Conservation (phyloP, 805 yeast genomes). For the Sugiyamaella marilandica region DNA sequence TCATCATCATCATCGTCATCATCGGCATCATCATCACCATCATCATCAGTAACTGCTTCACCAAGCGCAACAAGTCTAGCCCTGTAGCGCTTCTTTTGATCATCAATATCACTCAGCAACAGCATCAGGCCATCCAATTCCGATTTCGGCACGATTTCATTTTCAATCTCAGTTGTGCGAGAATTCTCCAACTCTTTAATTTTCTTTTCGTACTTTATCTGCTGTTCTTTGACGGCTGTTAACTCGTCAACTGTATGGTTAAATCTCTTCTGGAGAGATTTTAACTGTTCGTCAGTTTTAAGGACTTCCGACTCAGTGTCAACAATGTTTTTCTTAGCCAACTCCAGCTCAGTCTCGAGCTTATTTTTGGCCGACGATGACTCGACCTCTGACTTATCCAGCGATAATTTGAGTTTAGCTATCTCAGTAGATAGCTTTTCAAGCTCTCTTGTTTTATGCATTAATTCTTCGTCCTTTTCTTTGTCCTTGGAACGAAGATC, state of each 20-base stretch:
- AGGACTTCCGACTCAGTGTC: not conserved
- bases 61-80: conserved; percentile 47
- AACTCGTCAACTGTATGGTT: not conserved
- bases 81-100: conserved; percentile 56
- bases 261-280: not conserved
- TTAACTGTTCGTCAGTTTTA: not conserved
- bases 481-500: not conserved
- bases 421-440: conserved; percentile 6
- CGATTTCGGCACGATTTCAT: conserved; percentile 40
- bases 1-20: conserved; percentile 44
- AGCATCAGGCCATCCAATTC: conserved; percentile 74
- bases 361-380: not conserved
- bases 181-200: conserved; percentile 6
- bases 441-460: conserved; percentile 5
- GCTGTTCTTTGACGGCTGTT: not conserved
- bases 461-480: conserved; percentile 5
- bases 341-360: conserved; percentile 1
- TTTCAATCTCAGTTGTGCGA: not conserved
- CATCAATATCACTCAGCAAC: conserved; percentile 72
- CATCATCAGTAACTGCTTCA: conserved; percentile 67
- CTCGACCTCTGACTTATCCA: conserved; percentile 8
- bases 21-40: conserved; percentile 59
- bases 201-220: not conserved
- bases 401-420: conserved; percentile 1
- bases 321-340: not conserved